phyloP scores from a whole-genome alignment of 73 alveolate species.

The Paramecium bursaria region DNA sequence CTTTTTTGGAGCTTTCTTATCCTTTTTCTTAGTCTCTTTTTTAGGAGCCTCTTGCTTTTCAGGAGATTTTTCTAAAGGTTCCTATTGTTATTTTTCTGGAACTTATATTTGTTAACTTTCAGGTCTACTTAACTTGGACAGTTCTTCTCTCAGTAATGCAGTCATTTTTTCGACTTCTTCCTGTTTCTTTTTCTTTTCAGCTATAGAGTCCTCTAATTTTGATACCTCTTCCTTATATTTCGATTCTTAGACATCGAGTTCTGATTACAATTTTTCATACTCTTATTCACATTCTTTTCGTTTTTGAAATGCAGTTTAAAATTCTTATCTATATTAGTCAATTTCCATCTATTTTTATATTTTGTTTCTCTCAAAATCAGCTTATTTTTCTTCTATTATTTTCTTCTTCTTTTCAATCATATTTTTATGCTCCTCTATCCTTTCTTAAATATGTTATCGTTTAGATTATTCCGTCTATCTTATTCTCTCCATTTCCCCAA shows the following conservation, averaged over 20 bases:
- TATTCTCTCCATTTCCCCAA: constrained; percentile 80
- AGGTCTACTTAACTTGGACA: constrained; percentile 32
- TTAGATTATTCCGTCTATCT: constrained; percentile 82
- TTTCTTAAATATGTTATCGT: constrained; percentile 81
- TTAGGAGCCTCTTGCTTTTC: constrained; percentile 48
- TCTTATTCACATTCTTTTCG: constrained; percentile 51
- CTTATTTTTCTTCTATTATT: constrained; percentile 73
- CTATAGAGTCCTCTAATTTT: constrained; percentile 62
- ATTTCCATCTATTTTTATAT: constrained; percentile 9
- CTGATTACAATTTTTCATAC: constrained; percentile 44
- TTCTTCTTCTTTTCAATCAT: constrained; percentile 81
- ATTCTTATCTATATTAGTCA: constrained; percentile 38
- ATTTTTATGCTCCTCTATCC: constrained; percentile 80
- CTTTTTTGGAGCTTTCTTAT: constrained; percentile 5
- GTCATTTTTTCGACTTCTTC: constrained; percentile 62
- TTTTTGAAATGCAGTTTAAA: constrained; percentile 29
- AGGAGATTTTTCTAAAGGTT: background rate
- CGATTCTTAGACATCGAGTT: constrained; percentile 22
- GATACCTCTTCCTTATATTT: constrained; percentile 56
- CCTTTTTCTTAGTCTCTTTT: constrained; percentile 4
- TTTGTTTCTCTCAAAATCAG: constrained; percentile 60
- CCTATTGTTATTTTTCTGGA: background rate
- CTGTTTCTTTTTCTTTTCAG: constrained; percentile 32
- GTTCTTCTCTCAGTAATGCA: constrained; percentile 58
- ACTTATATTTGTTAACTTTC: constrained; percentile 32